phyloP scores from a whole-genome alignment of 1,139 yeast genomes.

The Candida sanyaensis region DNA sequence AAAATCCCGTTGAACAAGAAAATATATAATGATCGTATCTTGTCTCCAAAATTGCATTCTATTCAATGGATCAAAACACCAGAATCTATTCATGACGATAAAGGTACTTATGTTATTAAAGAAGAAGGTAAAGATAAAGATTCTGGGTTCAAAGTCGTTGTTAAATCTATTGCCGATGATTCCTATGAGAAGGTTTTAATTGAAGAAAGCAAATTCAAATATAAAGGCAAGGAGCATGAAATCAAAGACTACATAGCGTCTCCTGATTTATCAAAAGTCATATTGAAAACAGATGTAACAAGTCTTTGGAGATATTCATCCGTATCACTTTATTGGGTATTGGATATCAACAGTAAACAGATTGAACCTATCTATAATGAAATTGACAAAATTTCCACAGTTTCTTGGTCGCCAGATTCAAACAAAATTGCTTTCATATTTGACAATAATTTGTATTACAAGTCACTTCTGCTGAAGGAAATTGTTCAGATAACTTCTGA shows the following conservation, averaged over 20 bases:
- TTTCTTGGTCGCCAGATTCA: conserved; percentile 77
- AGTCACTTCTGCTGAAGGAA: conserved; percentile 18
- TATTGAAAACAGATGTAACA: conserved; percentile 54
- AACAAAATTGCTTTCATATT: conserved; percentile 65
- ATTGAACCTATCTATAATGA: conserved; percentile 29
- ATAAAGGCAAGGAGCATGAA: conserved; percentile 38
- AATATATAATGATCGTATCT: conserved; percentile 36
- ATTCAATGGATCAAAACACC: conserved; percentile 70
- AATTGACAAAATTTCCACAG: conserved; percentile 46
- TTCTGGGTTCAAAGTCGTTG: conserved; percentile 30
- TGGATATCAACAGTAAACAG: conserved; percentile 26
- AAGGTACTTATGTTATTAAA: conserved; percentile 55
- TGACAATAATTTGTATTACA: conserved; percentile 59
- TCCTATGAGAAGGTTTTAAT: conserved; percentile 46
- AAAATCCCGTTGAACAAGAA: conserved; percentile 14
- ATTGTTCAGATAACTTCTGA: conserved; percentile 58
- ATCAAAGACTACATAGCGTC: conserved; percentile 61
- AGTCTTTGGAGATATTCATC: conserved; percentile 79
- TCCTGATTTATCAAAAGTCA: conserved; percentile 59
- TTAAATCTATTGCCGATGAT: conserved; percentile 54
- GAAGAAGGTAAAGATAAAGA: conserved; percentile 27
- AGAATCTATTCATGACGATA: conserved; percentile 41
- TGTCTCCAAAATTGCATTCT: conserved; percentile 48
- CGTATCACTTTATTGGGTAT: conserved; percentile 62
- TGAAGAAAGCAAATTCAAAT: conserved; percentile 48